Conservation (phyloP, 129 eudicot species). For the Lactuca saligna region DNA sequence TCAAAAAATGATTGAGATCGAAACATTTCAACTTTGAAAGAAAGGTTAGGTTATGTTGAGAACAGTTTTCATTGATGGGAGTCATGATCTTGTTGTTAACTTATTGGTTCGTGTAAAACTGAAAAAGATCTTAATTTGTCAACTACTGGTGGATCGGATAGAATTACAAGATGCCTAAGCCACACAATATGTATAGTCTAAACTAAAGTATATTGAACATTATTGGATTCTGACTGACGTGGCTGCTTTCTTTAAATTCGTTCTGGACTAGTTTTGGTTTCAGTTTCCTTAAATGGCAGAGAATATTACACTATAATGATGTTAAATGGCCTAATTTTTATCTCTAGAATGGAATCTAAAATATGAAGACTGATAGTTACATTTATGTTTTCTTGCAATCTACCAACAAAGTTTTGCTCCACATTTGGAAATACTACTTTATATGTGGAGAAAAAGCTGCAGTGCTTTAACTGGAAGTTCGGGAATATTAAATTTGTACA, state of each 20-base stretch:
- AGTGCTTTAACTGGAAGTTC: neutral
- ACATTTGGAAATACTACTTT: slow-evolving; percentile 1
- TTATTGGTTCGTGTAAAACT: neutral
- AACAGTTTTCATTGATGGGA: neutral
- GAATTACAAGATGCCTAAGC: slow-evolving; percentile 1
- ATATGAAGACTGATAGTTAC: neutral
- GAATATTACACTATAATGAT: neutral
- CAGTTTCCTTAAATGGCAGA: neutral
- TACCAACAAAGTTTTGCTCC: neutral
- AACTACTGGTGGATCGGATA: neutral
- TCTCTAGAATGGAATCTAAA: slow-evolving; percentile 22
- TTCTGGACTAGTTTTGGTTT: neutral
- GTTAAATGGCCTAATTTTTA: neutral
- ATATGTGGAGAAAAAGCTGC: neutral
- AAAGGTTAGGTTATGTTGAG: neutral
- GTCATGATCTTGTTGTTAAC: neutral
- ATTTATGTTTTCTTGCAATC: neutral
- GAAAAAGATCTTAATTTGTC: slow-evolving; percentile 7
- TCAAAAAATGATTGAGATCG: neutral
- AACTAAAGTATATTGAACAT: neutral
- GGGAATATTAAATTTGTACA: neutral
- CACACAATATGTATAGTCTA: neutral
- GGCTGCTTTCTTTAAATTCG: neutral
- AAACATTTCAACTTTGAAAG: neutral
- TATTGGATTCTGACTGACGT: neutral